Evolutionary conservation across 2,329 filamentous ascomycete genomes (phyloP).

Genomic region (Tolypocladium tropicale): DNA sequence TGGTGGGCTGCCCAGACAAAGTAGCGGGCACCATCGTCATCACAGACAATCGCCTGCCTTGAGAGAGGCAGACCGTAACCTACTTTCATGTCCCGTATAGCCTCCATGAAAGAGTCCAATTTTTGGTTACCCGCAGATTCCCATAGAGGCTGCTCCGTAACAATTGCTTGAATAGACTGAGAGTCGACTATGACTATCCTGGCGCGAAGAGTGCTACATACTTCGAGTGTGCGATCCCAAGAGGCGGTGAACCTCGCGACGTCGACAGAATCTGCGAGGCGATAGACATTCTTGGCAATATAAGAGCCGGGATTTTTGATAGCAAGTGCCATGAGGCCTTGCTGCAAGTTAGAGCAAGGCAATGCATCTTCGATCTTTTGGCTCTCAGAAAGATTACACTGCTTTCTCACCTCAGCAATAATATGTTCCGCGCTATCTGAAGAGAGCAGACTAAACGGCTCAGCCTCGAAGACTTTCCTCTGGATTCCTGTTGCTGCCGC

Average conservation of each 20-base stretch:
- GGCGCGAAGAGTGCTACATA: neutral
- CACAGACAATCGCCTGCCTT: neutral
- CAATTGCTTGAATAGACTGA: neutral
- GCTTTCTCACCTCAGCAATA: no score
- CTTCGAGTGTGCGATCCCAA: neutral
- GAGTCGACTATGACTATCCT: neutral
- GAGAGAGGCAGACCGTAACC: neutral
- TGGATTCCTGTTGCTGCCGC: neutral
- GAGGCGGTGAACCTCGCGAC: neutral
- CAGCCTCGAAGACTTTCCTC: neutral
- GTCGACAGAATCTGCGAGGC: neutral
- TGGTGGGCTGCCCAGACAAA: conserved; percentile 11
- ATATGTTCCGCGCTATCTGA: no score
- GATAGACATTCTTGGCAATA: neutral
- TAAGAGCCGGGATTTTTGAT: neutral
- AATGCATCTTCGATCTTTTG: neutral
- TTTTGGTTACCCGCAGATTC: neutral
- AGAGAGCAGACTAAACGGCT: neutral
- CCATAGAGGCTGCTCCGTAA: neutral
- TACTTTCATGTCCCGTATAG: neutral
- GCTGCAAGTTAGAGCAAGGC: neutral
- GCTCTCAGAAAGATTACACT: neutral
- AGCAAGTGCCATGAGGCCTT: neutral
- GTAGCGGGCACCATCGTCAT: neutral
- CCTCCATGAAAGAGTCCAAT: neutral